phyloP scores from a whole-genome alignment of 2,329 filamentous ascomycete species.

The Amauroascus verrucosus region DNA sequence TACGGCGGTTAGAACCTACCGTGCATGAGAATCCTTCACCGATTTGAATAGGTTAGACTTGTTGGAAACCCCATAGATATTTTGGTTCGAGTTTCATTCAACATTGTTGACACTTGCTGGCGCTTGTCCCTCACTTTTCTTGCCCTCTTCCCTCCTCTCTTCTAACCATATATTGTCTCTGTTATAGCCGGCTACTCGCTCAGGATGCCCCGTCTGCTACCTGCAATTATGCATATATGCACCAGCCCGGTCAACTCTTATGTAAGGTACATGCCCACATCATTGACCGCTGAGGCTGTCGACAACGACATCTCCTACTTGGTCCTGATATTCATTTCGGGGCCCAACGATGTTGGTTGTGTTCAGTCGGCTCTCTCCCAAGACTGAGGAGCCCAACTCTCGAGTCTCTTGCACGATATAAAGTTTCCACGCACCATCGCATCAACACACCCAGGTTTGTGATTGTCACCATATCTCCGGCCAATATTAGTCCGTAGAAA shows the following conservation, averaged over 20 bases:
- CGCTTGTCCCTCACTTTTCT: neutral
- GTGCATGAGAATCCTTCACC: neutral
- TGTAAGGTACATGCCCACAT: slow-evolving; percentile 1
- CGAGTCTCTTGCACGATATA: neutral
- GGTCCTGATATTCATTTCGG: neutral
- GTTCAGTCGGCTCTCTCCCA: neutral
- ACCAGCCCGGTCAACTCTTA: slow-evolving; percentile 5
- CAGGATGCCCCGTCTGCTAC: neutral
- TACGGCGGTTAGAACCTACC: too few species aligned
- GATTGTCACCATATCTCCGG: neutral
- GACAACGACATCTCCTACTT: neutral
- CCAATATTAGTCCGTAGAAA: slow-evolving; percentile 2
- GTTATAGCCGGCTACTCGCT: neutral
- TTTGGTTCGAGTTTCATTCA: neutral
- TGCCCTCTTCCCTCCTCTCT: neutral
- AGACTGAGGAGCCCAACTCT: neutral
- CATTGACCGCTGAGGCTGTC: neutral
- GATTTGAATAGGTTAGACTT: neutral
- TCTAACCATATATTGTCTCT: neutral
- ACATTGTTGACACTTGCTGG: neutral
- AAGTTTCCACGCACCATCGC: slow-evolving; percentile 10
- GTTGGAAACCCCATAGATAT: neutral
- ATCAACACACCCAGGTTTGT: too few species aligned
- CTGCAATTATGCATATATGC: neutral
- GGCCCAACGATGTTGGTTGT: neutral